Percentiles rank a stretch among this genome's conserved stretches.
Evolutionary conservation across 2,329 filamentous ascomycete genomes (phyloP).

Genomic region (Gaeumannomyces tritici): DNA sequence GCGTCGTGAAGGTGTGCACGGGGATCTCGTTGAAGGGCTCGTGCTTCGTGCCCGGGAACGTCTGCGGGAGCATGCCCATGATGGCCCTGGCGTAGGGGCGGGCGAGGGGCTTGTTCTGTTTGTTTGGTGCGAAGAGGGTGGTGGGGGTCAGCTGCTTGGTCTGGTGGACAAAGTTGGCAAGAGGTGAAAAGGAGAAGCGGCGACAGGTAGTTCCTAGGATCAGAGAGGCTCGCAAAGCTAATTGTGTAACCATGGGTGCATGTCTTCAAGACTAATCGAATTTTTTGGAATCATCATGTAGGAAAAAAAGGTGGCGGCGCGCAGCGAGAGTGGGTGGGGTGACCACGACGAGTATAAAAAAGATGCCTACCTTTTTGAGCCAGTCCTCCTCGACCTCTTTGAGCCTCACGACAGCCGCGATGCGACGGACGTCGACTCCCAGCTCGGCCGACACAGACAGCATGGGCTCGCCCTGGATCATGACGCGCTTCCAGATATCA

Average conservation of each 20-base stretch:
- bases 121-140: constrained; percentile 4
- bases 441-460: constrained; percentile 69
- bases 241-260: constrained; percentile 72
- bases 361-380: constrained; percentile 58
- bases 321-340: too few relatives aligned
- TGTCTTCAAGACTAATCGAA: constrained; percentile 99
- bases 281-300: constrained; percentile 55
- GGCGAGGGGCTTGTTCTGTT: constrained; percentile 67
- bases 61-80: constrained; percentile 66
- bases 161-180: background rate
- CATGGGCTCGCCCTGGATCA: constrained; percentile 55
- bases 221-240: constrained; percentile 70
- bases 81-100: constrained; percentile 68
- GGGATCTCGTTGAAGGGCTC: constrained; percentile 57
- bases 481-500: constrained; percentile 62
- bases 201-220: constrained; percentile 18
- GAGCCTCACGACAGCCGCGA: constrained; percentile 76
- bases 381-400: constrained; percentile 79
- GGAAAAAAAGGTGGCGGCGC: constrained; percentile 7
- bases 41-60: constrained; percentile 42
- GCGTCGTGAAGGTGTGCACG: constrained; percentile 50
- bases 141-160: background rate
- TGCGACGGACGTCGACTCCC: constrained; percentile 71
- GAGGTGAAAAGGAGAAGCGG: background rate
- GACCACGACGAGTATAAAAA: background rate